Evolutionary conservation across 805 yeast genomes (phyloP), one percentile per base, ranked within the genome.

Genomic region (Candida taoyuanica): DNA sequence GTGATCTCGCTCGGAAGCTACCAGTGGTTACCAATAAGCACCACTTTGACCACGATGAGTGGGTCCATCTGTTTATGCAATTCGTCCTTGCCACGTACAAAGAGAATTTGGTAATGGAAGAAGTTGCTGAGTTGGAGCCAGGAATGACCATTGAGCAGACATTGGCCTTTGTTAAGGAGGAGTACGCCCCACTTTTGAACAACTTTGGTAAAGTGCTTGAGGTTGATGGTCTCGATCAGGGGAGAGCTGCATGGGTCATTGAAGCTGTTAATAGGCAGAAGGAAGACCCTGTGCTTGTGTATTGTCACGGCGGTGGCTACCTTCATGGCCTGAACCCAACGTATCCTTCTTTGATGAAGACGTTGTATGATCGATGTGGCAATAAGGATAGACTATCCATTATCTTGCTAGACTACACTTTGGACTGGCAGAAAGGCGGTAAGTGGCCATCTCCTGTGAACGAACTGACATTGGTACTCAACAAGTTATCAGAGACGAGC

Each of bases 211-310:
- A 9, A 4, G n/a, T 14, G 5, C 38, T 39, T 28, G 11, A 17
- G 2, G 50, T 43, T 21, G 29, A 25, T 6, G 46, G 43, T 3
- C 21, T 40, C 5, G 40, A 38, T 3, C 25, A 24, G 3, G 29
- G 30, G 23, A 38, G 34, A 13, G 44, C 32, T 13, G 14, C 28
- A 7, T 49, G 49, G 49, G 17, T 48, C n/a, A 41, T 18, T 7
- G 64, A 63, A 59, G 57, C 56, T 13, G 40, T 46, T 14, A 46
- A 61, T 9, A 44, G 63, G 25, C 24, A 19, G 6, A 31, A 30
- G 7, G 35, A 33, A 12, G 53, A 49, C 17, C 53, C 51, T 3
- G 52, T 47, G 9, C 17, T 43, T 5, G 23, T 45, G 5, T 49
- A 40, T 31, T 23, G 21, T 15, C 53, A 49, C 23, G 52, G 52